A percentile compares a stretch with the other conserved stretches of the same genome.
Evolutionary conservation across 1,139 yeast species (phyloP).

Genomic region (Wickerhamomyces sp.): DNA sequence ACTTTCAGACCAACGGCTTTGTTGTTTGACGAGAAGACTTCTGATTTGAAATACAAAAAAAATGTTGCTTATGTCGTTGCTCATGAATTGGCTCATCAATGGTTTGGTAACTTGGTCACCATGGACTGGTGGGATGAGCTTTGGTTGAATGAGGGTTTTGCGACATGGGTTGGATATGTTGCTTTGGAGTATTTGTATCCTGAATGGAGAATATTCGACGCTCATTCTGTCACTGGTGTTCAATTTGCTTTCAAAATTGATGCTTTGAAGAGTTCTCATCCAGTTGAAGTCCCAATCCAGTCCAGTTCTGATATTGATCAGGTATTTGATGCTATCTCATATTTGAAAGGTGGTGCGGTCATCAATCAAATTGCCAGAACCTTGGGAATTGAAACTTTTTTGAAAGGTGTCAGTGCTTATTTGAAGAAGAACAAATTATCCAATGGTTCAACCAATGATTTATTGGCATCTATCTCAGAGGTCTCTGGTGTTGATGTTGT

Average conservation of each 20-base stretch:
- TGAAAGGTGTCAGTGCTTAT: slow-evolving; percentile 73
- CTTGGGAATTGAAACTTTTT: slow-evolving; percentile 69
- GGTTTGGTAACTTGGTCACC: slow-evolving; percentile 90
- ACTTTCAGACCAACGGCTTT: slow-evolving; percentile 80
- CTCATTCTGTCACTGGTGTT: slow-evolving; percentile 61
- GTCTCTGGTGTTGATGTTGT: slow-evolving; percentile 51
- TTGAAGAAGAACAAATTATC: slow-evolving; percentile 59
- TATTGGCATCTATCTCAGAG: slow-evolving; percentile 54
- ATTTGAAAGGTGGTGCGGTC: slow-evolving; percentile 76
- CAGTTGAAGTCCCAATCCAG: slow-evolving; percentile 79
- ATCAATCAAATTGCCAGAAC: slow-evolving; percentile 73
- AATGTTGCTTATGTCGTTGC: slow-evolving; percentile 85
- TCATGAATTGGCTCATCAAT: slow-evolving; percentile 89
- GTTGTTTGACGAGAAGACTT: slow-evolving; percentile 59
- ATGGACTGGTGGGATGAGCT: slow-evolving; percentile 96
- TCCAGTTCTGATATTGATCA: slow-evolving; percentile 82
- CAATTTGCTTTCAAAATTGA: slow-evolving; percentile 71
- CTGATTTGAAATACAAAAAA: slow-evolving; percentile 63
- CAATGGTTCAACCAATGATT: slow-evolving; percentile 57
- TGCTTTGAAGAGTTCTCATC: slow-evolving; percentile 76
- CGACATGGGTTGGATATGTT: slow-evolving; percentile 86
- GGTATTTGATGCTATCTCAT: slow-evolving; percentile 82
- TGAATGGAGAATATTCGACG: slow-evolving; percentile 82
- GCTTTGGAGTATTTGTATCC: slow-evolving; percentile 76
- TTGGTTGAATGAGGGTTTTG: slow-evolving; percentile 90